These are phyloP conservation scores for Paecilomyces fulvus DNA, from an alignment of 2,329 filamentous ascomycete genomes.

Conservation along the genomic window DNA sequence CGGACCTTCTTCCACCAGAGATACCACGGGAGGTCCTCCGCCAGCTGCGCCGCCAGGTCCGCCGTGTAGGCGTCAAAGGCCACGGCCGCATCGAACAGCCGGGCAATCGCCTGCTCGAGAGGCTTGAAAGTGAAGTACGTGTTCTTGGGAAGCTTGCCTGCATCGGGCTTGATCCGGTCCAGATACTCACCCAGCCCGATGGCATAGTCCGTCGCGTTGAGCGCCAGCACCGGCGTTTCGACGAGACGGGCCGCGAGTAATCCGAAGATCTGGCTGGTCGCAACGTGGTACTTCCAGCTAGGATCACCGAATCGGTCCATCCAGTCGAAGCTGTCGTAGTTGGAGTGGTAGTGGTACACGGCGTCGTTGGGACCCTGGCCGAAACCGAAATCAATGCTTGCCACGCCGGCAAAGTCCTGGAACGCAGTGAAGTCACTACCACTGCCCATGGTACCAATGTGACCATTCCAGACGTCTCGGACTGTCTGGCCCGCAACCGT, in stretches of 20 bases:
- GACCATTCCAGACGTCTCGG: conserved; percentile 56
- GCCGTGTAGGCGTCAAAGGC: conserved; percentile 46
- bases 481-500: conserved; percentile 62
- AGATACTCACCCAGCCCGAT: conserved; percentile 43
- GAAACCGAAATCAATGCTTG: conserved; percentile 58
- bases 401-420: conserved; percentile 61
- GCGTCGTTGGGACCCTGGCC: conserved; percentile 33
- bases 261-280: conserved; percentile 58
- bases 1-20: conserved; percentile 60
- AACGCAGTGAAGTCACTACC: conserved; percentile 70
- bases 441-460: conserved; percentile 59
- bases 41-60: conserved; percentile 40
- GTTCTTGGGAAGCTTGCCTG: conserved; percentile 14
- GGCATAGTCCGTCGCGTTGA: conserved; percentile 59
- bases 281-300: conserved; percentile 50
- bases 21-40: conserved; percentile 65
- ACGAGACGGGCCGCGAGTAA: conserved; percentile 53
- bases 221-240: conserved; percentile 54
- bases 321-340: conserved; percentile 79
- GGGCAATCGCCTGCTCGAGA: conserved; percentile 42
- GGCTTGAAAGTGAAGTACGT: conserved; percentile 33
- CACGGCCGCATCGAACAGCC: conserved; percentile 41
- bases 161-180: conserved; percentile 20
- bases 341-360: conserved; percentile 69
- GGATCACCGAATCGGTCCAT: conserved; percentile 70